Conservation (phyloP, 2,329 filamentous ascomycete species). For the Ramularia collo-cygni region DNA sequence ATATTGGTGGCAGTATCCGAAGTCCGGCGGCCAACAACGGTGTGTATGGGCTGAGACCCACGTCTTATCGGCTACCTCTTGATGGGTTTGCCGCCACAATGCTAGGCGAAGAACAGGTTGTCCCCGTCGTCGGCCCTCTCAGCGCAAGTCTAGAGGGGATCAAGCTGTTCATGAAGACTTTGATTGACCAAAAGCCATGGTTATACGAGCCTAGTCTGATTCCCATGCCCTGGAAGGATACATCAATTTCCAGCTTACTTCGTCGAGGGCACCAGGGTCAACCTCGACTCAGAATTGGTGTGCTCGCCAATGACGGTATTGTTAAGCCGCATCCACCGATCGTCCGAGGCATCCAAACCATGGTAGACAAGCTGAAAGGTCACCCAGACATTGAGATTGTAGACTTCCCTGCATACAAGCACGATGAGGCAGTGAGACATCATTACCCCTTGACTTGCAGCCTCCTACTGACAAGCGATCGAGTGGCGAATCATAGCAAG, state of each 20-base stretch:
- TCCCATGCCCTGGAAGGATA: constrained; percentile 49
- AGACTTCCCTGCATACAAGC: constrained; percentile 45
- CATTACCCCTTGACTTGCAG: too few species aligned
- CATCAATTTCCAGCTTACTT: constrained; percentile 10
- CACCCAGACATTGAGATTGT: constrained; percentile 47
- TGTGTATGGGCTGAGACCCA: constrained; percentile 40
- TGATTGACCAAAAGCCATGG: constrained; percentile 52
- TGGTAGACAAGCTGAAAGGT: constrained; percentile 38
- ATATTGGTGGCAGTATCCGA: constrained; percentile 45
- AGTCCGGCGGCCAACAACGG: constrained; percentile 44
- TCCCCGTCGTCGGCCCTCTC: constrained; percentile 48
- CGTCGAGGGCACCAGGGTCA: constrained; percentile 16
- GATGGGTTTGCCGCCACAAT: constrained; percentile 38
- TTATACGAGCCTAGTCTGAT: constrained; percentile 50
- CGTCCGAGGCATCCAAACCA: constrained; percentile 46
- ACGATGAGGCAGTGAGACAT: constrained; percentile 34
- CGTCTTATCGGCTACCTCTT: constrained; percentile 37
- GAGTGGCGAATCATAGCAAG: constrained; percentile 39
- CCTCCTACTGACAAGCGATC: too few species aligned
- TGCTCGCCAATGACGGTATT: constrained; percentile 59
- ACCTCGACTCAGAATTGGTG: constrained; percentile 48
- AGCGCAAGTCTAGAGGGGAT: constrained; percentile 48
- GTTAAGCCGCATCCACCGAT: constrained; percentile 62
- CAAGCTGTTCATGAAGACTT: constrained; percentile 46
- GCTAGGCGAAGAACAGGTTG: constrained; percentile 41